Evolutionary conservation across 2,329 filamentous ascomycete genomes (phyloP).

Genomic region (Epichloe bromicola): DNA sequence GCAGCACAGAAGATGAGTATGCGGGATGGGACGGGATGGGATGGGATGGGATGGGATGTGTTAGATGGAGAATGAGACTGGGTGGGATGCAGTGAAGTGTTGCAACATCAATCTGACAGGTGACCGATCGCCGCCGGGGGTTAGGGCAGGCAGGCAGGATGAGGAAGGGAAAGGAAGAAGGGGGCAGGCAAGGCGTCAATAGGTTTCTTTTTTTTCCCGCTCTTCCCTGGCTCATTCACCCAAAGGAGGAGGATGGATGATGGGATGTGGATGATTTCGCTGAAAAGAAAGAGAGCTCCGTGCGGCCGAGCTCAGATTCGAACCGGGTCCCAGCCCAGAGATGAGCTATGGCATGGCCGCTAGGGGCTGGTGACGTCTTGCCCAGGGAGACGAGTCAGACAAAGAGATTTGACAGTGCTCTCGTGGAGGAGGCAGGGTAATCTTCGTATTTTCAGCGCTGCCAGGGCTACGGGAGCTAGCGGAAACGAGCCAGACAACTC

Average conservation of each 20-base stretch:
- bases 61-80: neutral
- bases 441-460: too few relatives aligned
- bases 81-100: too few relatives aligned
- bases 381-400: slow-evolving; percentile 8
- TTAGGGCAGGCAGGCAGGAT: neutral
- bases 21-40: neutral
- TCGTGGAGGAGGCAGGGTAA: neutral
- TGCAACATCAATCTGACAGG: neutral
- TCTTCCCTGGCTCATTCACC: neutral
- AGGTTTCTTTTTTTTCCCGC: neutral
- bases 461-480: neutral
- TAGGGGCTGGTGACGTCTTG: neutral
- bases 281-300: neutral
- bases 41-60: neutral
- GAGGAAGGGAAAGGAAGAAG: neutral
- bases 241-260: neutral
- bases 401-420: slow-evolving; percentile 6
- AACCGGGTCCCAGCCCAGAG: neutral
- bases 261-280: neutral
- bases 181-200: neutral
- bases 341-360: slow-evolving; percentile 2
- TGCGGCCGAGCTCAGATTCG: neutral
- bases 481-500: neutral
- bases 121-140: neutral
- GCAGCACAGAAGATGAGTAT: neutral